These are phyloP conservation scores for Calonectria hongkongensis DNA, from an alignment of 2,329 filamentous ascomycete genomes.

Conservation along the genomic window DNA sequence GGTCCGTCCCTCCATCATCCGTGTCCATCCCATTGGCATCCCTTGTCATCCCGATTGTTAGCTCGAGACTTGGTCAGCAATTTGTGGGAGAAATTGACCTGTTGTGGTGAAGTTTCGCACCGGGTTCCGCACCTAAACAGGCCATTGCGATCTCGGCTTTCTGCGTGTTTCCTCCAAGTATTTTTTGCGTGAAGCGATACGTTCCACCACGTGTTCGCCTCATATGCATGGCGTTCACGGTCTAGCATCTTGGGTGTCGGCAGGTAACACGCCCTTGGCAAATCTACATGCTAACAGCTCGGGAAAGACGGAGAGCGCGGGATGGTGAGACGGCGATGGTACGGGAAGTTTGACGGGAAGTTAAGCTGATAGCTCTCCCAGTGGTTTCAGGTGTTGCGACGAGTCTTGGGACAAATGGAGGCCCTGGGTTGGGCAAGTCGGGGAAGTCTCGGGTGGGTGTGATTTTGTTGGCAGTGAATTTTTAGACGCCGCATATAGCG, in stretches of 20 bases:
- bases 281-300: not conserved
- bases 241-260: constrained; percentile 14
- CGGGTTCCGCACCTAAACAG: constrained; percentile 28
- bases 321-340: constrained; percentile 35
- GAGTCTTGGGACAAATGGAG: constrained; percentile 33
- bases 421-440: constrained; percentile 7
- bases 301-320: constrained; percentile 19
- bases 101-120: constrained; percentile 30
- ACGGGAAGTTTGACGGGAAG: constrained; percentile 20
- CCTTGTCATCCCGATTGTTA: constrained; percentile 35
- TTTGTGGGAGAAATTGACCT: constrained; percentile 30
- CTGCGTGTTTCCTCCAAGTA: not conserved
- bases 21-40: constrained; percentile 27
- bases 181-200: constrained; percentile 19
- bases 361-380: constrained; percentile 30
- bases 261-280: not conserved
- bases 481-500: constrained; percentile 41
- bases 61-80: constrained; percentile 36
- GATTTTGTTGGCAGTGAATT: constrained; percentile 30
- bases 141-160: constrained; percentile 36
- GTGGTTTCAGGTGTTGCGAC: constrained; percentile 40
- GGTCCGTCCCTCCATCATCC: constrained; percentile 36
- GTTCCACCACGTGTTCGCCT: constrained; percentile 28
- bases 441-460: constrained; percentile 40
- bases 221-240: constrained; percentile 28